Base-by-base conservation (phyloP, 805 yeast species). In the Sugiyamaella boreocaroliniensis region DNA sequence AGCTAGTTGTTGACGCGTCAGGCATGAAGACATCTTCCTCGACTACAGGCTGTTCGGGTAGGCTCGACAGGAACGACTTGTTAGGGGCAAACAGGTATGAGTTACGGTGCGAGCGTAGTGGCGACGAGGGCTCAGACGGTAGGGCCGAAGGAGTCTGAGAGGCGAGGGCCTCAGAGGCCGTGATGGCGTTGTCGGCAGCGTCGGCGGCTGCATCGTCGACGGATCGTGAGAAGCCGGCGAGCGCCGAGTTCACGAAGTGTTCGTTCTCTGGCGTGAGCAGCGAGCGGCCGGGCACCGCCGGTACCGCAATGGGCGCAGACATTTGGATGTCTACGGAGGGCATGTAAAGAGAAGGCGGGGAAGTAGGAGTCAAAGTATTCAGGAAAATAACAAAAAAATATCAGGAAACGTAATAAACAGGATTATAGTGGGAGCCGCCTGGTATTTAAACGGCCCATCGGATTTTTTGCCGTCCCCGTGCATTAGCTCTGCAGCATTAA, bases 161-260 rank as follows among this genome's bases (percentile, higher is more conserved):
- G 40, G 53, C 53, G 6, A 50, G 40, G 12, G 53, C 53, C 46
- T 50, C 49, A 12, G 53, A 50, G 7, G 49, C 53, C 2, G 53
- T 50, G 34, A 50, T 45, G 20, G 53, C 53, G 15, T 40, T 15
- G 40, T 50, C 53, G 11, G 53, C 53, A 34, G 45, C 42, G 19
- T 18, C 15, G 40, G 48, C 48, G 4, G 41, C 15, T n/a, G 29
- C 40, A n/a, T 22, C 29, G n/a, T 45, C 48, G 18, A 45, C 26
- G 22, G 22, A 45, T 15, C 7, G 32, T 22, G 15, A 37, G 40
- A n/a, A 29, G 48, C 14, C 26, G 20, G 16, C 32, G 8, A 20
- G 10, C 18, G 32, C 20, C 16, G 14, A 15, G n/a, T 11, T 34
- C n/a, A 10, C 15, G 11, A 15, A 22, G 32, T 15, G 46, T 9